phyloP scores from a whole-genome alignment of 2,329 filamentous ascomycete genomes.

The Rutstroemia sp. region DNA sequence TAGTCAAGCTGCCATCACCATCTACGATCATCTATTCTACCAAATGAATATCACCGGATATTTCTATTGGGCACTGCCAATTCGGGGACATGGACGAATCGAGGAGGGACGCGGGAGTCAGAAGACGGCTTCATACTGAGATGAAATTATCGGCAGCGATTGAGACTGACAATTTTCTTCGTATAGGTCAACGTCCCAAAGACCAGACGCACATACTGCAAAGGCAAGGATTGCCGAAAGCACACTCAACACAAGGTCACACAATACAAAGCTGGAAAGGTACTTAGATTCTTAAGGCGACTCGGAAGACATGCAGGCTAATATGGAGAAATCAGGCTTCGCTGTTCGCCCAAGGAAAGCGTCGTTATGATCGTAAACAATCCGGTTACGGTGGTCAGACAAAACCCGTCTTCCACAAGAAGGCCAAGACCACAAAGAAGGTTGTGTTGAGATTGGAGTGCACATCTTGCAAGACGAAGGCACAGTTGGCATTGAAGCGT shows the following conservation, averaged over 20 bases:
- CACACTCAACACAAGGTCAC: slow-evolving; percentile 90
- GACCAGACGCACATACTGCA: slow-evolving; percentile 96
- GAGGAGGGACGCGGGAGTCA: background rate
- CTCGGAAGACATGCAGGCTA: slow-evolving; percentile 6
- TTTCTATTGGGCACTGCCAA: too few relatives aligned
- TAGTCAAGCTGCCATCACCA: background rate
- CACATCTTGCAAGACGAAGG: slow-evolving; percentile 96
- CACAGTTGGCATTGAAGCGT: slow-evolving; percentile 95
- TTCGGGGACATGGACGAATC: too few relatives aligned
- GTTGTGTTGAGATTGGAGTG: slow-evolving; percentile 97
- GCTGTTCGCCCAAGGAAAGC: slow-evolving; percentile 97
- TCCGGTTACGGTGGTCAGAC: slow-evolving; percentile 99
- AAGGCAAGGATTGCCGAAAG: slow-evolving; percentile 89
- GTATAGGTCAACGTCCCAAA: slow-evolving; percentile 89
- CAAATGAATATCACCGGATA: too few relatives aligned
- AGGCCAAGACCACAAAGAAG: slow-evolving; percentile 99
- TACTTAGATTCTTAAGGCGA: slow-evolving; percentile 32
- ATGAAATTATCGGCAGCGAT: background rate
- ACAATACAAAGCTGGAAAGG: slow-evolving; percentile 96
- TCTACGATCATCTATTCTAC: background rate
- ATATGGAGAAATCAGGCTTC: slow-evolving; percentile 50
- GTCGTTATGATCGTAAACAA: slow-evolving; percentile 99
- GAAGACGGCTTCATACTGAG: too few relatives aligned
- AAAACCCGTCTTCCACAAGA: slow-evolving; percentile 99
- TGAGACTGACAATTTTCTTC: slow-evolving; percentile 1